phyloP scores from a whole-genome alignment of 768 basidiomycete genomes.

The Lactarius quietus region DNA sequence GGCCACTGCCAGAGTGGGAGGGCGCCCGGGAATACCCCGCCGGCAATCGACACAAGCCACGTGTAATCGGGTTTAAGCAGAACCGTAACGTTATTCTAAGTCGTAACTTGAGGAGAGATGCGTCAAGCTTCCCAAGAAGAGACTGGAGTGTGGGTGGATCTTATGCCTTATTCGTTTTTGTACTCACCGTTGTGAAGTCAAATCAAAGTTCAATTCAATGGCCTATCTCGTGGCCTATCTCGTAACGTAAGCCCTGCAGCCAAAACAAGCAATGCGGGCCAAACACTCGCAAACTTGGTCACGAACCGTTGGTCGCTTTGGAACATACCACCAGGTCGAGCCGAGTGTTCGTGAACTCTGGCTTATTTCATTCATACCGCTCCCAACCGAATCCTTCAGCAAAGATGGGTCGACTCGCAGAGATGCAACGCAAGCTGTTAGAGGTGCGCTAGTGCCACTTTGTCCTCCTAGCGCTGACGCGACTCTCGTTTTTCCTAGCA shows the following conservation, averaged over 20 bases:
- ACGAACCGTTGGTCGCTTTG: not conserved
- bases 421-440: slow-evolving; percentile 95
- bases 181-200: not conserved
- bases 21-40: not conserved
- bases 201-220: not conserved
- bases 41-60: not conserved
- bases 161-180: not conserved
- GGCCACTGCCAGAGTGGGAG: not conserved
- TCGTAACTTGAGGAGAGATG: not conserved
- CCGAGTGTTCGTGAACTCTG: not conserved
- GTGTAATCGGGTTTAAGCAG: not conserved
- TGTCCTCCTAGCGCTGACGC: slow-evolving; percentile 33
- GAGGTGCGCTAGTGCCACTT: slow-evolving; percentile 39
- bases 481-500: slow-evolving; percentile 54
- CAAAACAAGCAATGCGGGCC: slow-evolving; percentile 5
- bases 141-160: not conserved
- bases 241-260: not conserved
- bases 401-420: slow-evolving; percentile 90
- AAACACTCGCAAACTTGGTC: slow-evolving; percentile 13
- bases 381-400: not conserved
- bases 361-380: not conserved
- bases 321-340: not conserved
- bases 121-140: not conserved
- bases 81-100: not conserved
- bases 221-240: too few species aligned